Evolutionary conservation across 768 basidiomycete species (phyloP).

Genomic region (Auricularia cornea): DNA sequence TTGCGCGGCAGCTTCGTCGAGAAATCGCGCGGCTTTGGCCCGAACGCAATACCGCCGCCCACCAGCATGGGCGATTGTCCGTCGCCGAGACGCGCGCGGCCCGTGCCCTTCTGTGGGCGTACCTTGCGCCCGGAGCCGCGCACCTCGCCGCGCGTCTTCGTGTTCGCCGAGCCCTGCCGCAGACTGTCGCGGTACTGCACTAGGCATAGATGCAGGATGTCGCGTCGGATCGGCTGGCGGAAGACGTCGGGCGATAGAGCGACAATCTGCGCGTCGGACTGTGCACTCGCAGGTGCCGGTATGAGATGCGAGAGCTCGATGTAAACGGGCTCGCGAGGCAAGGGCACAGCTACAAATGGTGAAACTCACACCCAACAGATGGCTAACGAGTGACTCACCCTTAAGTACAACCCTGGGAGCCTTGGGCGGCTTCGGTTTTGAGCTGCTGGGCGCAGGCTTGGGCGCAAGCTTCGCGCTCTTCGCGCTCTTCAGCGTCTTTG

Average conservation of each 20-base stretch:
- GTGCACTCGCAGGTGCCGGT: background rate
- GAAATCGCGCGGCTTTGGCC: constrained; percentile 87
- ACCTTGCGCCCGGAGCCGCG: constrained; percentile 85
- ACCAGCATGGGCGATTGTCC: constrained; percentile 77
- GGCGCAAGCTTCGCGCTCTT: background rate
- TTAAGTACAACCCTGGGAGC: background rate
- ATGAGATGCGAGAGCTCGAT: constrained; percentile 12
- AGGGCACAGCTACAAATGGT: background rate
- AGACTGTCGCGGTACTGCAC: constrained; percentile 80
- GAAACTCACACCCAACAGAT: too few species aligned
- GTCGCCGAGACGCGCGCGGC: constrained; percentile 84
- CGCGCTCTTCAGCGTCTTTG: too few species aligned
- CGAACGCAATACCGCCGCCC: constrained; percentile 90
- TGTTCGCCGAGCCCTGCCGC: constrained; percentile 86
- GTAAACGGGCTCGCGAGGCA: constrained; percentile 7
- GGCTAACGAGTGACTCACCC: too few species aligned
- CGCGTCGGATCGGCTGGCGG: constrained; percentile 77
- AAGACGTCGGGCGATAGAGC: constrained; percentile 46
- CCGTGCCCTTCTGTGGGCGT: constrained; percentile 84
- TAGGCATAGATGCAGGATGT: constrained; percentile 89
- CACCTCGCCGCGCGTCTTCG: constrained; percentile 88
- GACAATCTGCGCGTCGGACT: constrained; percentile 1
- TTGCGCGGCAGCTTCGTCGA: constrained; percentile 89
- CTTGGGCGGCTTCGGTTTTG: background rate
- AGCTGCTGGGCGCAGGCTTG: background rate